Evolutionary conservation across 2,329 filamentous ascomycete species (phyloP).

Genomic region (Fusarium sp.): DNA sequence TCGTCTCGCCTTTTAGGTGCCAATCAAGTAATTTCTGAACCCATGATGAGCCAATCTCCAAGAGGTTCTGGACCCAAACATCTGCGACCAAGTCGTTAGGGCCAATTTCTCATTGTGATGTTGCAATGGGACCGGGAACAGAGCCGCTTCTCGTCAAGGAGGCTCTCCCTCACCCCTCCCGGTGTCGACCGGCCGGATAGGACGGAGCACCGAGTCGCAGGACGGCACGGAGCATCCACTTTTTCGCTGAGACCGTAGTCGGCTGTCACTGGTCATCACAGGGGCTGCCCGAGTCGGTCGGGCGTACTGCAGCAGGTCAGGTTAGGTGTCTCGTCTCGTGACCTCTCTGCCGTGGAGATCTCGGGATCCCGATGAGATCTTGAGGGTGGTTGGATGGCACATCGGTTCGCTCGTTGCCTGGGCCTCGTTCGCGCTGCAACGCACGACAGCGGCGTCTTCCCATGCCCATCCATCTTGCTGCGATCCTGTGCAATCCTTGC

Average conservation of each 20-base stretch:
- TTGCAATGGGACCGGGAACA: conserved; percentile 22
- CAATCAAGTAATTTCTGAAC: conserved; percentile 17
- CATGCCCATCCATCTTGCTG: background rate
- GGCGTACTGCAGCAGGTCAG: background rate
- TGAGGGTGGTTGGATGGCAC: conserved; percentile 28
- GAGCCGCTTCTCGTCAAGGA: conserved; percentile 8
- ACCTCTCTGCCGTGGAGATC: conserved; percentile 31
- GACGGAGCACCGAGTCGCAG: conserved; percentile 23
- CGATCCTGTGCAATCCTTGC: conserved; percentile 16
- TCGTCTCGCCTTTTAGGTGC: conserved; percentile 1
- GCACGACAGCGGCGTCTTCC: conserved; percentile 14
- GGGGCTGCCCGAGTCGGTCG: background rate
- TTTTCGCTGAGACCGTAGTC: background rate
- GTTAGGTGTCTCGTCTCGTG: conserved; percentile 28
- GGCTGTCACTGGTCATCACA: conserved; percentile 7
- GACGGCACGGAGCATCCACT: conserved; percentile 20
- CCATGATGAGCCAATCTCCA: conserved; percentile 4
- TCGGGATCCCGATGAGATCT: conserved; percentile 41
- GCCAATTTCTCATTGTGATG: conserved; percentile 8
- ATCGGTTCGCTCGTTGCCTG: conserved; percentile 12
- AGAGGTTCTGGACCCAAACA: conserved; percentile 6
- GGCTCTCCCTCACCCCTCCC: conserved; percentile 4
- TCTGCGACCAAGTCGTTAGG: conserved; percentile 2
- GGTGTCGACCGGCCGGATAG: conserved; percentile 9
- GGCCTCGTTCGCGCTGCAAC: conserved; percentile 24